A percentile compares a stretch with the other conserved stretches of the same genome.
Conservation (phyloP, 192 early-diverging fungal species). For the Coemansia sp. region DNA sequence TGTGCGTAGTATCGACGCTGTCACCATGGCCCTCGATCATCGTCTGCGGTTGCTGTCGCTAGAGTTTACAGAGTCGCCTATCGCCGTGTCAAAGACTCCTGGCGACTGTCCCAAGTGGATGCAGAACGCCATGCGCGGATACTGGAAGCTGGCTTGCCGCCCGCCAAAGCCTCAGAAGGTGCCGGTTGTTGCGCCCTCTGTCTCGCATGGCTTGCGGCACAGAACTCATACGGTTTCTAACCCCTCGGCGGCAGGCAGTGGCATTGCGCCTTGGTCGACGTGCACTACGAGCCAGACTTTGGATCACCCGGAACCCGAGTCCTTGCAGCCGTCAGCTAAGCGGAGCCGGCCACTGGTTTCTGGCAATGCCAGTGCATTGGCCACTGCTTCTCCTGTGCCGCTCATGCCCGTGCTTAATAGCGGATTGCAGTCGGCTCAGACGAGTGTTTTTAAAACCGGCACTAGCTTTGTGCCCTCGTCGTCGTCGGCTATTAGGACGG, state of each 20-base stretch:
- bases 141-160: conserved; percentile 45
- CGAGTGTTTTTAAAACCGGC: neutral
- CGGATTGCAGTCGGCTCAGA: neutral
- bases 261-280: conserved; percentile 1
- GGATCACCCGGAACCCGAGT: neutral
- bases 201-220: neutral
- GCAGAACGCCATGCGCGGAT: conserved; percentile 49
- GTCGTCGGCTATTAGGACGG: neutral
- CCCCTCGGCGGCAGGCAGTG: neutral
- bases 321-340: neutral
- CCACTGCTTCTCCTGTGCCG: neutral
- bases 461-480: neutral
- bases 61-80: conserved; percentile 23
- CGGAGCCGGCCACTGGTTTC: neutral
- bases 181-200: neutral
- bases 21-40: conserved; percentile 48
- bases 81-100: conserved; percentile 18
- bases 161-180: conserved; percentile 4
- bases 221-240: neutral
- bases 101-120: conserved; percentile 43
- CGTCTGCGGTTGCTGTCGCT: conserved; percentile 35
- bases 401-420: neutral
- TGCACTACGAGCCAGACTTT: conserved; percentile 14
- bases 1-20: conserved; percentile 44
- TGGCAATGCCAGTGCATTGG: neutral